A percentile compares a stretch with the other conserved stretches of the same genome.
Evolutionary conservation across 1,284 basidiomycete species (phyloP).

Genomic region (Cutaneotrichosporon curvatum): DNA sequence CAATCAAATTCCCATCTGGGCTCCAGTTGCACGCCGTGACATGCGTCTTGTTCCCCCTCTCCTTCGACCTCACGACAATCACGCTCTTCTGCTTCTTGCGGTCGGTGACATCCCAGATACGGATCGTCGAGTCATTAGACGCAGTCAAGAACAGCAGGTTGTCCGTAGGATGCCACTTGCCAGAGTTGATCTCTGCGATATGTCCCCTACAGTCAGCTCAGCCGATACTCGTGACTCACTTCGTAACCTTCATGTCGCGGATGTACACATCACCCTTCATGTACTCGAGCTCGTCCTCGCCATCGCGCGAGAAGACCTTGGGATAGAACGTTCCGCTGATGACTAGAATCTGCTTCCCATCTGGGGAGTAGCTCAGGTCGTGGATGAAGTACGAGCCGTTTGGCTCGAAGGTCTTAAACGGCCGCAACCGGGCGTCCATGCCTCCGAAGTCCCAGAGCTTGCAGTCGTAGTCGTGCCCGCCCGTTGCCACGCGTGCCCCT

Average conservation of each 20-base stretch:
- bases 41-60: conserved; percentile 88
- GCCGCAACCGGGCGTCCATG: conserved; percentile 76
- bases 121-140: conserved; percentile 89
- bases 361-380: conserved; percentile 77
- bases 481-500: conserved; percentile 82
- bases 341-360: conserved; percentile 75
- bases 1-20: conserved; percentile 73
- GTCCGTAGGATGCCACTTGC: conserved; percentile 85
- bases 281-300: conserved; percentile 81
- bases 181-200: conserved; percentile 82
- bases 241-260: conserved; percentile 95
- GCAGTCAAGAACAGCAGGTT: conserved; percentile 77
- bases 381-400: conserved; percentile 87
- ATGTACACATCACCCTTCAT: conserved; percentile 97
- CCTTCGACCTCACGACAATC: conserved; percentile 93
- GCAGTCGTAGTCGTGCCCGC: conserved; percentile 92
- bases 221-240: conserved; percentile 50
- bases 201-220: conserved; percentile 63
- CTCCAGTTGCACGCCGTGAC: conserved; percentile 82
- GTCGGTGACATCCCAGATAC: conserved; percentile 89
- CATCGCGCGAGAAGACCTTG: conserved; percentile 81
- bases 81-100: conserved; percentile 85
- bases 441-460: conserved; percentile 99
- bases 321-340: conserved; percentile 82
- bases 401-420: conserved; percentile 94